Evolutionary conservation across 805 yeast genomes (phyloP).

Genomic region (Candida pseudoglaebosa): DNA sequence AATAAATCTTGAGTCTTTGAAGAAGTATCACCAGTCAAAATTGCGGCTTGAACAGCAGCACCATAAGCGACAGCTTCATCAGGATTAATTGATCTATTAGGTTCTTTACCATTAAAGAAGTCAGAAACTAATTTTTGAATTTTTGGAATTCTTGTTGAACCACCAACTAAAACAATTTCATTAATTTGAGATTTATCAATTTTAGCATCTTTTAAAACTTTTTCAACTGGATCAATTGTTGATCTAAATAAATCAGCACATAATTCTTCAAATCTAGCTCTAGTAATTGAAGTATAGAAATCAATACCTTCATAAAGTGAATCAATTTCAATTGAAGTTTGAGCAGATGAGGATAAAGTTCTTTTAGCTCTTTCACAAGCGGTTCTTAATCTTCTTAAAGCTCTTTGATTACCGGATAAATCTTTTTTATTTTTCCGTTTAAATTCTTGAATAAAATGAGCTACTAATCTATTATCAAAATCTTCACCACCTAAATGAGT

Average conservation of each 20-base stretch:
- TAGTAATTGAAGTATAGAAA: conserved; percentile 89
- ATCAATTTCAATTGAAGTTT: conserved; percentile 94
- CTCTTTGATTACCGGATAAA: conserved; percentile 74
- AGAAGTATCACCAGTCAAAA: conserved; percentile 77
- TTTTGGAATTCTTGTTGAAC: conserved; percentile 99
- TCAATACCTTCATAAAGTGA: conserved; percentile 93
- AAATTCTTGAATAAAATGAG: conserved; percentile 87
- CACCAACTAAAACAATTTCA: conserved; percentile 97
- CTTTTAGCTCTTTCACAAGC: conserved; percentile 99
- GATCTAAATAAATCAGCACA: conserved; percentile 90
- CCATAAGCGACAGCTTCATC: conserved; percentile 99
- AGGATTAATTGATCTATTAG: conserved; percentile 96
- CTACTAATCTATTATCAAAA: conserved; percentile 84
- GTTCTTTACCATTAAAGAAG: conserved; percentile 90
- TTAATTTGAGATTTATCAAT: conserved; percentile 81
- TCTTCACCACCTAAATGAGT: conserved; percentile 98
- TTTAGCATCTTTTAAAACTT: conserved; percentile 91
- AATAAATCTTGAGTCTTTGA: conserved; percentile 48
- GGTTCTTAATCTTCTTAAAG: conserved; percentile 90
- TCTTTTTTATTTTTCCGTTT: conserved; percentile 92
- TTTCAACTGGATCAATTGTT: conserved; percentile 94
- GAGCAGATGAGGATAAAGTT: conserved; percentile 90
- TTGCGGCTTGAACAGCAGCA: conserved; percentile 99
- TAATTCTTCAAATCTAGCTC: conserved; percentile 97
- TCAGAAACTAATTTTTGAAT: conserved; percentile 90